Base-by-base conservation (phyloP, 371 early-diverging fungal genomes). In the Mortierella sp. region DNA sequence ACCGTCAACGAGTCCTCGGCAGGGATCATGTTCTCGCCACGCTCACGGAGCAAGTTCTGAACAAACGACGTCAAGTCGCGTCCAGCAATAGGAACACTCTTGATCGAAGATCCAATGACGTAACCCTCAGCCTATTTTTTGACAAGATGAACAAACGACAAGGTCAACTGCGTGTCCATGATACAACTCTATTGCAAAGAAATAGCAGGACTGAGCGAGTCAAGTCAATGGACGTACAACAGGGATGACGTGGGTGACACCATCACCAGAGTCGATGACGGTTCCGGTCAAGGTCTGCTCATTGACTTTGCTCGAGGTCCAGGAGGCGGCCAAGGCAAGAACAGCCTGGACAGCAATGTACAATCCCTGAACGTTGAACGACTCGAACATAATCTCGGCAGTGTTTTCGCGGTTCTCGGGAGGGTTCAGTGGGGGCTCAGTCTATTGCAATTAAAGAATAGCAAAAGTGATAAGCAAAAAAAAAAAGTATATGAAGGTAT, bases 201-300 rank as follows among this genome's bases (percentile, higher is more conserved):
- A 3, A 16, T 3, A 31, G 29, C 3, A 29, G 3, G 26, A 16
- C 29, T 11, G 48, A 3, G n/a, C n/a, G 48, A 10, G 4, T 9
- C 19, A 4, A n/a, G 22, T 7, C 22, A 31, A 29, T 64, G 11
- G 45, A 26, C 91, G 74, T 89, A 96, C 96, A 70, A 99, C 98
- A 37, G 99, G 99, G 79, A 99, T 99, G 68, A 99, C 97, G 88
- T 99, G 99, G 39, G 99, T 98, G 31, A 99, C 99, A 88, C 99
- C 99, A 90, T 98, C 99, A 47, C 99, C 99, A 74, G 94, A 93
- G 86, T 99, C 99, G 76, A 99, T 96, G 26, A 99, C 99, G 1
- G 97, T 97, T 76, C 99, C 99, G 6, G 99, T 99, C 78, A 99
- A 89, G 26, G 97, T 96, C 77, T 93, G 93, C 45, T 92, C 92